Conservation (phyloP, 1,284 basidiomycete genomes). For the Microbotryomycetes sp. region DNA sequence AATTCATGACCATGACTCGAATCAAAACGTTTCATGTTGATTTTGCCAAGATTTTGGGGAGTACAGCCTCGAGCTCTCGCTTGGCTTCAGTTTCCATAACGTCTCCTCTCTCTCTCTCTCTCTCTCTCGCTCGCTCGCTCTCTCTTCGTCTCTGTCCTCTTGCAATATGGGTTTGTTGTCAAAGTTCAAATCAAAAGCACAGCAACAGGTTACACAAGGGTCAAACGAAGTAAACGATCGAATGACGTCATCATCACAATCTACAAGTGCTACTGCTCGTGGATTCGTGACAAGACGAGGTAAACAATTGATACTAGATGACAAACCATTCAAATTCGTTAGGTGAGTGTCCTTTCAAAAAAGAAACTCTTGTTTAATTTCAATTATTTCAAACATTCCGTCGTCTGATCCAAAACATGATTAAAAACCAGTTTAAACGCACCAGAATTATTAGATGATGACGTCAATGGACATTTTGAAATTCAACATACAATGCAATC, state of each 20-base stretch:
- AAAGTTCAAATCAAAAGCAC: background rate
- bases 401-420: too few relatives aligned
- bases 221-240: background rate
- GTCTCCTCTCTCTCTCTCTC: background rate
- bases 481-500: conserved; percentile 29
- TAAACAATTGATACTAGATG: conserved; percentile 15
- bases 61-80: background rate
- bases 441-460: conserved; percentile 35
- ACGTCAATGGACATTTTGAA: conserved; percentile 31
- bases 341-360: background rate
- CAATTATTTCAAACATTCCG: too few relatives aligned
- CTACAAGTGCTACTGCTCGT: background rate
- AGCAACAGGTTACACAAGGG: background rate
- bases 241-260: background rate
- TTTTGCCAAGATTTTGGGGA: background rate
- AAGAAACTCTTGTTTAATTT: background rate
- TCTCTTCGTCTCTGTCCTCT: background rate
- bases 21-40: background rate
- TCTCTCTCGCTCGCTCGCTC: background rate
- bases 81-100: background rate
- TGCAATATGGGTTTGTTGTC: background rate
- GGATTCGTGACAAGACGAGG: conserved; percentile 17
- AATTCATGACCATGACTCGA: too few relatives aligned
- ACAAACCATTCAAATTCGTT: conserved; percentile 22
- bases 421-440: conserved; percentile 31